A percentile compares a stretch with the other conserved stretches of the same genome.
These are phyloP conservation scores for Conticribra guillardii DNA, from an alignment of 108 stramenopile species.

Conservation along the genomic window DNA sequence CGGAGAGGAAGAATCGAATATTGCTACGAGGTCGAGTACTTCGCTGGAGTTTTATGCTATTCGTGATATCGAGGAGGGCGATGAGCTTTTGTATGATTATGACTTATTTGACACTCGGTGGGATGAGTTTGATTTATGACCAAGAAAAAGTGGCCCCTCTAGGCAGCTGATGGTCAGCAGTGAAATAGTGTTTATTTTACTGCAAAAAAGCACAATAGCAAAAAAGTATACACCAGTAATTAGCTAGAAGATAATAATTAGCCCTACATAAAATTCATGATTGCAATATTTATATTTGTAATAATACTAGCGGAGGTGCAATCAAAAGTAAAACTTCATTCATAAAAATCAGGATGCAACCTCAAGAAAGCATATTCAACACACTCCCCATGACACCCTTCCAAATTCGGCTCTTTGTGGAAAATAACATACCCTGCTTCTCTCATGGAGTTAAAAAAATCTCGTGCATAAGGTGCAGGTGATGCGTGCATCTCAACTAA, in stretches of 20 bases:
- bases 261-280: too few species aligned
- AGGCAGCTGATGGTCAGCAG: too few species aligned
- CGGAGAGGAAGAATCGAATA: conserved; percentile 11
- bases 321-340: too few species aligned
- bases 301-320: too few species aligned
- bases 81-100: conserved; percentile 29
- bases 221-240: too few species aligned
- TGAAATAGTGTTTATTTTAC: too few species aligned
- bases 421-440: not conserved
- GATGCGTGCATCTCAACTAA: not conserved
- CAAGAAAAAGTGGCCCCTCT: too few species aligned
- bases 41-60: conserved; percentile 22
- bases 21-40: not conserved
- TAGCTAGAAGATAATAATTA: too few species aligned
- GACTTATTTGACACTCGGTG: conserved; percentile 17
- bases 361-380: not conserved
- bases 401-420: not conserved
- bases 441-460: not conserved
- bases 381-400: not conserved
- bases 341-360: not conserved
- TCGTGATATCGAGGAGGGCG: conserved; percentile 19
- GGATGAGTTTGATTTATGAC: conserved; percentile 18
- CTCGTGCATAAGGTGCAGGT: not conserved
- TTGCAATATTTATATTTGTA: too few species aligned
- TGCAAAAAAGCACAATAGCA: too few species aligned